Evolutionary conservation across 202 grass and related monocot genomes (phyloP), one percentile per base, ranked within the genome.

Genomic region (Zoysia matrella): DNA sequence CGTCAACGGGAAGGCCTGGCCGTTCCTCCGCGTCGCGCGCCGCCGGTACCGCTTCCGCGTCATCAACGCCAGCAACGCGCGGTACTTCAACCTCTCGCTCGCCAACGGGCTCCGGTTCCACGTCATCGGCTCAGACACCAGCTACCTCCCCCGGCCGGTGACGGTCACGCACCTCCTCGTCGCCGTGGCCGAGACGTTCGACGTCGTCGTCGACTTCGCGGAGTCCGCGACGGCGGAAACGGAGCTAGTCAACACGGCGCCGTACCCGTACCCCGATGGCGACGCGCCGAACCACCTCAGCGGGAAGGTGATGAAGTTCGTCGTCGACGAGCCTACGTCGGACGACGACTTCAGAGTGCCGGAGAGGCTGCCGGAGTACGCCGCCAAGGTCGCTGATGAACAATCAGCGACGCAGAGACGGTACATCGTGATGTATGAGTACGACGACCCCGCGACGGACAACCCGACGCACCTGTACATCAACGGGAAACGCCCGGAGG

Each of bases 61-160:
- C 80, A 64, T 97, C 74, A 97, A 97, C 85, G 52, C 87, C 42
- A 91, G 94, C 82, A 97, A 97, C 77, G 94, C 94, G 12, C 85
- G 94, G 39, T 97, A 76, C 83, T 90, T 91, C 83, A 89, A 92
- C 78, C 81, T 97, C 67, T 87, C 92, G 4, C 77, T 97, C 0
- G 77, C 87, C 42, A 78, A 85, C 49, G 76, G 85, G 13, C 63
- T 85, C 1, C 74, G 64, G 11, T 90, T 97, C 77, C 76, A 74
- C 82, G 73, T 97, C 77, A 22, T 94, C 60, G 89, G 89, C 54
- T 97, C 94, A 6, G 94, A 97, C 82, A 4, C 66, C 5, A 81
- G 85, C 18, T 97, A 94, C 83, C 75, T 89, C 46, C 16, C 56
- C 4, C 52, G 16, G 6, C 94, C 89, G 1, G 61, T 86, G 40